Base-by-base conservation (phyloP, 2,329 filamentous ascomycete genomes). In the Grosmannia serpens region DNA sequence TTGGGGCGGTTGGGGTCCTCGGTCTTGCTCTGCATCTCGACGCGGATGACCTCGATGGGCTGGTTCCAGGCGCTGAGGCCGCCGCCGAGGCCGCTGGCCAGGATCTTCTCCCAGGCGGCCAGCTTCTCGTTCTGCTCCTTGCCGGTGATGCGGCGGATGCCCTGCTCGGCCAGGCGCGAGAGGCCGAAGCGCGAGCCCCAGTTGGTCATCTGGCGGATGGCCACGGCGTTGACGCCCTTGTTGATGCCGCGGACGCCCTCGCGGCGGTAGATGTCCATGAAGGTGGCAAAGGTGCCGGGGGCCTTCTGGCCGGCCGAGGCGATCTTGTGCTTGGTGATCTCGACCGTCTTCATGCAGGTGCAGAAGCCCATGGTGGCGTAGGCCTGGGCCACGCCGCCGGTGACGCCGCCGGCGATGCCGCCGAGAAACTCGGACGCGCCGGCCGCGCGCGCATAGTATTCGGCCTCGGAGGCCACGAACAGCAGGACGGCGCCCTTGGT, bases 321-420 rank as follows among this genome's bases (percentile, higher is more conserved):
- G 70, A 94, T 80, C 83, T 97, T 97, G 81, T 94, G 88, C 78
- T 96, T 95, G 70, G 94, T 99, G 76, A 99, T 99, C 76, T 99
- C 94, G 65, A 97, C 94, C 64, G 94, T 99, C 86, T 99, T 99
- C 94, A 99, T 99, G 84, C 94, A 99, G 62, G 94, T 99, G 78
- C 94, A 99, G 85, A 99, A 99, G 66, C 94, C 94, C 92, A 99
- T 99, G 73, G 94, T 99, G 65, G 94, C 94, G 74, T 99, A 99
- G 61, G 94, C 94, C 78, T 99, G 94, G 53, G 92, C 94, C 60
- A 99, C 85, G 81, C 94, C 94, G 71, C 94, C 94, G 26, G 85
- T 82, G 80, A 99, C 90, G 74, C 94, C 94, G 69, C 94, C 94
- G 35, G 80, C 71, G 76, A 99, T 97, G 71, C 94, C 94, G 66